These are phyloP conservation scores for Zymoseptoria crescenta DNA, from an alignment of 2,329 filamentous ascomycete species.

Conservation along the genomic window DNA sequence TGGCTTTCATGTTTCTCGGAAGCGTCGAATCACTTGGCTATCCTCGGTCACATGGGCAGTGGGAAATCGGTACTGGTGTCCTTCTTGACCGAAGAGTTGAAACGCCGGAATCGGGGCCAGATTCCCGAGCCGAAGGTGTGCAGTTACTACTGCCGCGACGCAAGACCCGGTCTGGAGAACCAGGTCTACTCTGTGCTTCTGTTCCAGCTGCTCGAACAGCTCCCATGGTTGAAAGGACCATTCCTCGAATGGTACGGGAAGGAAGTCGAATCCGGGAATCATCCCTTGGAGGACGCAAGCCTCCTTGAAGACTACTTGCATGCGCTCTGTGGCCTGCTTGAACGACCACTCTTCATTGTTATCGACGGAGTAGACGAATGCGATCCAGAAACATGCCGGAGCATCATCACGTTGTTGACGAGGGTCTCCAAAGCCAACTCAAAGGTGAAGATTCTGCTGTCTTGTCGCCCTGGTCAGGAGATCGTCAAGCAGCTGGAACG, in stretches of 20 bases:
- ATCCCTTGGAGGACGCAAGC: background rate
- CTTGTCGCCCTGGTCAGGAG: background rate
- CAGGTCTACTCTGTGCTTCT: background rate
- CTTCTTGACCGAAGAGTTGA: background rate
- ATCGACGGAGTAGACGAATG: background rate
- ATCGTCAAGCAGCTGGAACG: background rate
- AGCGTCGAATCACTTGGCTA: background rate
- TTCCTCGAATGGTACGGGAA: background rate
- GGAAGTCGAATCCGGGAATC: background rate
- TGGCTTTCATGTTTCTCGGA: background rate
- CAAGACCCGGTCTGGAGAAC: background rate
- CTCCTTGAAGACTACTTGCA: background rate
- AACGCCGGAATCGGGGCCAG: background rate
- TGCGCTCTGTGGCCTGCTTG: background rate
- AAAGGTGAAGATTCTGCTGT: background rate
- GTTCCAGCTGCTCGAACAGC: background rate
- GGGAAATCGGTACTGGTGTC: background rate
- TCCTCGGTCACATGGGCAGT: background rate
- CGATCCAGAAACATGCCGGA: background rate
- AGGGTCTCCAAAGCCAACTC: background rate
- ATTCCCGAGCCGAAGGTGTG: background rate
- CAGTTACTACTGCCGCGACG: background rate
- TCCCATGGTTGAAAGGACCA: background rate
- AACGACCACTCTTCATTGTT: background rate
- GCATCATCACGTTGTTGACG: background rate